Conservation (phyloP, 192 early-diverging fungal genomes). For the Funneliformis geosporum region DNA sequence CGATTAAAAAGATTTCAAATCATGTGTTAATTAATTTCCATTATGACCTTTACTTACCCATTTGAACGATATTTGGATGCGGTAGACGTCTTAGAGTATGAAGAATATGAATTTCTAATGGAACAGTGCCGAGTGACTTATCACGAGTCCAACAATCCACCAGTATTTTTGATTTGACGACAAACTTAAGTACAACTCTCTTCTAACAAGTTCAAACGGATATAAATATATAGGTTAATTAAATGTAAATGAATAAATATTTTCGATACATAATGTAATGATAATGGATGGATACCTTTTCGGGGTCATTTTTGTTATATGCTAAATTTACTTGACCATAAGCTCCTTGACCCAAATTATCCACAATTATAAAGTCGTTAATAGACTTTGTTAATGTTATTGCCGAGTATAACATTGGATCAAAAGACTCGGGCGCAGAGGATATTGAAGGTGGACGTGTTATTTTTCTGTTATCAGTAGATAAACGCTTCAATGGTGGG, state of each 20-base stretch:
- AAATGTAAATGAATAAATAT: too few species aligned
- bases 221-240: neutral
- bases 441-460: slow-evolving; percentile 26
- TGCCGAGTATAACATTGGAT: slow-evolving; percentile 45
- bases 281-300: slow-evolving; percentile 38
- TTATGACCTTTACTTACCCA: slow-evolving; percentile 40
- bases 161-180: slow-evolving; percentile 68
- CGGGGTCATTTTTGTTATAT: slow-evolving; percentile 48
- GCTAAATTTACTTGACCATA: slow-evolving; percentile 72
- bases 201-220: slow-evolving; percentile 22
- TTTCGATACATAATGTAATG: too few species aligned
- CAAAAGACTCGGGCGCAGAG: neutral
- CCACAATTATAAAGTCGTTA: slow-evolving; percentile 62
- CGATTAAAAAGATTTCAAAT: slow-evolving; percentile 26
- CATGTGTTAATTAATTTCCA: neutral
- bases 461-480: slow-evolving; percentile 4
- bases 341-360: slow-evolving; percentile 68
- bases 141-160: slow-evolving; percentile 72
- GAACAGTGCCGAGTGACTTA: slow-evolving; percentile 63
- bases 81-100: slow-evolving; percentile 57
- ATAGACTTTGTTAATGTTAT: slow-evolving; percentile 47
- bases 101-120: slow-evolving; percentile 77
- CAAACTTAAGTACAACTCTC: slow-evolving; percentile 70
- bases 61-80: slow-evolving; percentile 54
- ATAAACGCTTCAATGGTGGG: neutral